Evolutionary conservation across 2,329 filamentous ascomycete genomes (phyloP), one percentile per base, ranked within the genome.

Genomic region (Talaromyces sp.): DNA sequence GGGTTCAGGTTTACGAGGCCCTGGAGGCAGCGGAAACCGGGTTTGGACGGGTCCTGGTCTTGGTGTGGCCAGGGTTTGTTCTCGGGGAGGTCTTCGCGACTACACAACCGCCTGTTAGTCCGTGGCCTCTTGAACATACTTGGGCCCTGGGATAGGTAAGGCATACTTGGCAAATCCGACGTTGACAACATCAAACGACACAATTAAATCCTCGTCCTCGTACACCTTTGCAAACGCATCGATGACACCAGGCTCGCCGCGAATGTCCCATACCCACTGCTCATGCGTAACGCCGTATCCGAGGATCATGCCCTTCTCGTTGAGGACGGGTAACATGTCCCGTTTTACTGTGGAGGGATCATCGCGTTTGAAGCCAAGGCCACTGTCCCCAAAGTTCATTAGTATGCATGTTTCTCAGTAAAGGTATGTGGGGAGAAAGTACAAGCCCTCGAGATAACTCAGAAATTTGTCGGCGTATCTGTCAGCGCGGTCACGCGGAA

Each of bases 1-100:
- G 78, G 80, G 27, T 74, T 70, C 5, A 75, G 75, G 67, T 82
- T 82, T 2, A 81, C 66, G 13, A 82, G 70, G 0, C 81, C 80
- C 43, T 83, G 80, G 0, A 81, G 75, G 16, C 64, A 66, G 24
- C 74, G 74, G 49, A 66, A 58, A 9, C 76, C 79, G 60, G 77
- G 78, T 3, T 75, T 71, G 5, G 74, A 65, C 0, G 76, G 79
- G 19, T 72, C 74, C 64, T 81, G 78, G 68, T 82, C 80, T 50
- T 75, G 73, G 63, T 82, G 80, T 6, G 79, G 79, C 80, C 80
- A 82, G 1, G 79, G 77, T 14, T 59, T 59, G 3, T 64, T 71
- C 22, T 22, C 27, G 7, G 52, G 39, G 2, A 78, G 63, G 50
- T 78, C 75, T 31, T 73, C 77, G 4, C 74, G 71, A 22, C 73